Evolutionary conservation across 2,329 filamentous ascomycete genomes (phyloP), one percentile per base, ranked within the genome.

Genomic region (Ilyonectria robusta): DNA sequence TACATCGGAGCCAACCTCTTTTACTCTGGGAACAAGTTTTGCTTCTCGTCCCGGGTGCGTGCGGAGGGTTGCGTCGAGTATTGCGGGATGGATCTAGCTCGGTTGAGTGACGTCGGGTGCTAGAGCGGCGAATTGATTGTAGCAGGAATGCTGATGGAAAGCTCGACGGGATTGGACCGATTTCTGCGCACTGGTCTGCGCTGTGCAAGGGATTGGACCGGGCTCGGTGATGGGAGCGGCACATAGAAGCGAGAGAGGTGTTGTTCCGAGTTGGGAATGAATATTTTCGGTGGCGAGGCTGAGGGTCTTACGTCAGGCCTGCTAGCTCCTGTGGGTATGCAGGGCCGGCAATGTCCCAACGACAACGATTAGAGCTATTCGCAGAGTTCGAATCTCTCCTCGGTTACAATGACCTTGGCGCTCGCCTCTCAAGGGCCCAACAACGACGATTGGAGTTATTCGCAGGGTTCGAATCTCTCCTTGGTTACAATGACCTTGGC

Each of bases 1-100:
- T 83, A 80, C 29, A 70, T 84, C 1, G 84, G 81, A 0, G 70
- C 76, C 2, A 81, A 83, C 63, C 67, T 82, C 2, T 87, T 87
- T 66, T 87, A 87, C 61, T 84, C 84, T 8, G 66, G 76, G 1
- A 88, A 88, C 69, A 84, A 77, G 0, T 87, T 87, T 66, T 82
- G 81, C 0, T 87, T 88, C 70, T 86, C 31, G 48, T 51, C 26
- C n/a, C n/a, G 26, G 26, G 48, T 8, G 31, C 15, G 48, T 51
- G 26, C 9, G 10, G 47, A 31, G 26, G 47, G 47, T 31, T 33
- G 26, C 7, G 47, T 50, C 26, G 26, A 51, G 48, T 29, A 29
- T 42, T 29, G 48, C 50, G 35, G 50, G 50, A 53, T 7, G 29
- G 50, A n/a, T 35, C 50, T 53, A 53, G 50, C 29, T 35, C 31